phyloP scores from a whole-genome alignment of 495 filamentous ascomycete species.

The Penicillium simplicissimum region DNA sequence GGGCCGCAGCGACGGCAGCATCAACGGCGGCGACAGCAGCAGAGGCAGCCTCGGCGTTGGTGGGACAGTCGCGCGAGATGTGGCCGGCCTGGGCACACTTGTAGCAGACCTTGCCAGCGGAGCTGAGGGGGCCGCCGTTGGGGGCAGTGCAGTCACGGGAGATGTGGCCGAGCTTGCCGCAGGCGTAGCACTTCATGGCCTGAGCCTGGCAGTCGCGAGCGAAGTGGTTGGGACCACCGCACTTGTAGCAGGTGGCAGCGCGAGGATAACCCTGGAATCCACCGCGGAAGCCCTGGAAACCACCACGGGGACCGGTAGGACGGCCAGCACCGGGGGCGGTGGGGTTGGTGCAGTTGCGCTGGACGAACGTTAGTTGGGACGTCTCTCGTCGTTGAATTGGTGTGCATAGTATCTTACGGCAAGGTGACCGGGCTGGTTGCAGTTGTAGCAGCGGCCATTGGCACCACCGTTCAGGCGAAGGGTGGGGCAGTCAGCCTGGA shows the following conservation, averaged over 20 bases:
- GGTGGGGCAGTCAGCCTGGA: slow-evolving; percentile 98
- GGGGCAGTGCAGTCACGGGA: slow-evolving; percentile 96
- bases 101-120: slow-evolving; percentile 98
- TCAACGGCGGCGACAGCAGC: slow-evolving; percentile 35
- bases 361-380: slow-evolving; percentile 7
- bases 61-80: slow-evolving; percentile 90
- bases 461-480: slow-evolving; percentile 79
- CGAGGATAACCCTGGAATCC: slow-evolving; percentile 68
- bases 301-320: slow-evolving; percentile 68
- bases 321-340: slow-evolving; percentile 56
- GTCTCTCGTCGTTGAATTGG: background rate
- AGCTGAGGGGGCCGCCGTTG: slow-evolving; percentile 93
- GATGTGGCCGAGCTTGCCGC: slow-evolving; percentile 98
- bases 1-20: slow-evolving; percentile 36
- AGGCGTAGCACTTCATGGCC: slow-evolving; percentile 99
- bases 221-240: slow-evolving; percentile 97
- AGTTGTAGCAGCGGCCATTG: slow-evolving; percentile 92
- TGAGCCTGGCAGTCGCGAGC: slow-evolving; percentile 99
- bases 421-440: slow-evolving; percentile 88
- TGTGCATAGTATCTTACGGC: slow-evolving; percentile 52
- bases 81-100: slow-evolving; percentile 93
- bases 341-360: slow-evolving; percentile 84
- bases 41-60: slow-evolving; percentile 53
- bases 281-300: slow-evolving; percentile 69
- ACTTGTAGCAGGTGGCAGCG: slow-evolving; percentile 98